Evolutionary conservation across 164 flowering plant genomes (phyloP).

Genomic region (Aristolochia contorta): DNA sequence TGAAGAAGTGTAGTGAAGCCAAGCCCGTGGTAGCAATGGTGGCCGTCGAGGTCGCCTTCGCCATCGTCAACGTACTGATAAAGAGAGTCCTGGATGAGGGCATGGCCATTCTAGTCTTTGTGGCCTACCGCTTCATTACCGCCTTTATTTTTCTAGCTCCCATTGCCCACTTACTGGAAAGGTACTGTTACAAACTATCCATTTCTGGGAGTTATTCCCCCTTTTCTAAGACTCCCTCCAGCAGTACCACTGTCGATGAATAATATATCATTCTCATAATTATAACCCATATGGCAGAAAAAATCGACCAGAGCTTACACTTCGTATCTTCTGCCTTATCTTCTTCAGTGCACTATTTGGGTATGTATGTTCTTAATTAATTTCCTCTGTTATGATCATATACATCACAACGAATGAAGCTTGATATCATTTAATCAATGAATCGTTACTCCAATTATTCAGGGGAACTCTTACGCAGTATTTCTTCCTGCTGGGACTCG

Average conservation of each 20-base stretch:
- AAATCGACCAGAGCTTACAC: conserved; percentile 47
- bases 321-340: conserved; percentile 37
- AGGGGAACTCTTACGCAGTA: conserved; percentile 68
- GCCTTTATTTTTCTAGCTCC: conserved; percentile 52
- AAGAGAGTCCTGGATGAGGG: conserved; percentile 61
- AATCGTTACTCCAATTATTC: conserved; percentile 3
- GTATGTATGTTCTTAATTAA: conserved; percentile 35
- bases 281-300: conserved; percentile 42
- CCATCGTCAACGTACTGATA: conserved; percentile 51
- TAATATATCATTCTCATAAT: not conserved
- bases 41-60: conserved; percentile 41
- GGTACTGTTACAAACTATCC: not conserved
- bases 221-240: no score
- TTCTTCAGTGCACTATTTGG: conserved; percentile 70
- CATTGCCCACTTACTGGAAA: conserved; percentile 10
- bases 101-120: conserved; percentile 36
- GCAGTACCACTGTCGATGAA: no score
- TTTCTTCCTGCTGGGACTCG: conserved; percentile 60
- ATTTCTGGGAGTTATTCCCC: no score
- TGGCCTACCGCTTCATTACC: conserved; percentile 48
- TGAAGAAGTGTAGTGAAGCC: conserved; percentile 29
- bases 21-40: conserved; percentile 49
- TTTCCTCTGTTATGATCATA: no score
- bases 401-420: not conserved
- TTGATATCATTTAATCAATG: not conserved